These are phyloP conservation scores for Penicillium cosmopolitanum DNA, from an alignment of 495 filamentous ascomycete species.

Conservation along the genomic window DNA sequence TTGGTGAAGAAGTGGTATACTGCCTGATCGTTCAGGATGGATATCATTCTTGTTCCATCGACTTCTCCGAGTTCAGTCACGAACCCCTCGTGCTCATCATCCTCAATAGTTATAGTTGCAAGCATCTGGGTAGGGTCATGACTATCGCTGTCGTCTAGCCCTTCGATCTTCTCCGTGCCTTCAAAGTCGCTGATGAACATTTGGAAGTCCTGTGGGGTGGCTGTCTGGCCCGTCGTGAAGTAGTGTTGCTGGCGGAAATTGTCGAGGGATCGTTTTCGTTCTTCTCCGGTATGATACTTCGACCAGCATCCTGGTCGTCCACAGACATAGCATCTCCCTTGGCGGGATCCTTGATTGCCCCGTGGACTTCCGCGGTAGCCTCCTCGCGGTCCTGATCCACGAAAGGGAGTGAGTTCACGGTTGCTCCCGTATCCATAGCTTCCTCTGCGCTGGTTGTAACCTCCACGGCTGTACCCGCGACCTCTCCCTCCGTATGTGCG, in stretches of 20 bases:
- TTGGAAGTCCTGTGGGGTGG: slow-evolving; percentile 9
- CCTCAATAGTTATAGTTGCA: too few species aligned
- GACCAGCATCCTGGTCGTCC: slow-evolving; percentile 1
- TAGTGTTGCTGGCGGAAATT: not conserved
- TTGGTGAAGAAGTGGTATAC: too few species aligned
- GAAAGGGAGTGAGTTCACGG: slow-evolving; percentile 1
- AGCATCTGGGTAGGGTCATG: slow-evolving; percentile 6
- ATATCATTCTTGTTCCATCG: too few species aligned
- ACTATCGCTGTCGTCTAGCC: slow-evolving; percentile 7
- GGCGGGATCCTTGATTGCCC: not conserved
- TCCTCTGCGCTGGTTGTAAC: not conserved
- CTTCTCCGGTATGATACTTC: too few species aligned
- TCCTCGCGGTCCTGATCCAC: slow-evolving; percentile 1
- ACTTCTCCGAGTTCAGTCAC: too few species aligned
- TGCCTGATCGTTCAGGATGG: too few species aligned
- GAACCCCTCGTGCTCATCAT: too few species aligned
- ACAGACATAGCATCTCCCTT: slow-evolving; percentile 1
- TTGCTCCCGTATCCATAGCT: not conserved
- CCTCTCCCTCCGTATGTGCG: too few species aligned
- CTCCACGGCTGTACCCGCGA: not conserved
- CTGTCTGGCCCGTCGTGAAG: slow-evolving; percentile 4
- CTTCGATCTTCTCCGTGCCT: slow-evolving; percentile 4
- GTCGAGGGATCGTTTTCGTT: slow-evolving; percentile 1
- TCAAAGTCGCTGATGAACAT: slow-evolving; percentile 8
- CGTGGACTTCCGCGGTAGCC: not conserved